Percentiles rank a stretch among this genome's conserved stretches.
phyloP scores from a whole-genome alignment of 2,329 filamentous ascomycete genomes.

The Colletotrichum navitas region DNA sequence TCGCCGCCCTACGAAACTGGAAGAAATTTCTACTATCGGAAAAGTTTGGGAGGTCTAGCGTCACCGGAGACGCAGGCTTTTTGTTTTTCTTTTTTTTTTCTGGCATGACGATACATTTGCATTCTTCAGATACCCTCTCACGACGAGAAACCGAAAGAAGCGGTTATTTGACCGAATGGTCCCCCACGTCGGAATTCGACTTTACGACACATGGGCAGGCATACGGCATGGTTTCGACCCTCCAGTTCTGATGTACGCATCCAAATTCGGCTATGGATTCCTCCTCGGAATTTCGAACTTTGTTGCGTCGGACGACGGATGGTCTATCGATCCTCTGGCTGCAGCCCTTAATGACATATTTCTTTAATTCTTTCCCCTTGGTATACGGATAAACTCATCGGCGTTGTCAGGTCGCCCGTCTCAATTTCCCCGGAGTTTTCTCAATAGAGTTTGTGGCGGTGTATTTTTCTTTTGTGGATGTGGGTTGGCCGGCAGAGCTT shows the following conservation, averaged over 20 bases:
- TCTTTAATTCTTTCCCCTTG: conserved; percentile 44
- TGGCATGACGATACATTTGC: conserved; percentile 44
- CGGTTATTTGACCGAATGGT: conserved; percentile 40
- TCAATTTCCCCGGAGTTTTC: conserved; percentile 40
- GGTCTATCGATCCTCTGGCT: conserved; percentile 1
- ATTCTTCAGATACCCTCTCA: conserved; percentile 45
- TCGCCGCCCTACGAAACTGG: conserved; percentile 18
- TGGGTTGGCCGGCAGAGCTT: neutral
- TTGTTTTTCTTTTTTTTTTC: conserved; percentile 26
- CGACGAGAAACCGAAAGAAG: conserved; percentile 43
- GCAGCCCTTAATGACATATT: conserved; percentile 44
- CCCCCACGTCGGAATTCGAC: conserved; percentile 30
- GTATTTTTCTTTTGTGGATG: conserved; percentile 11
- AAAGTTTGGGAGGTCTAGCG: conserved; percentile 41
- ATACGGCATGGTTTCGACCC: neutral
- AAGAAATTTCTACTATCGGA: conserved; percentile 40
- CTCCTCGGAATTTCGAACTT: neutral
- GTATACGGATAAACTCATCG: conserved; percentile 44
- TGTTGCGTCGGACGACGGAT: neutral
- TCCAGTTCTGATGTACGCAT: neutral
- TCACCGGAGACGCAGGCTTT: conserved; percentile 40
- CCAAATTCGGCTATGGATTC: neutral
- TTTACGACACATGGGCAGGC: conserved; percentile 39
- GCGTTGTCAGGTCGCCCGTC: conserved; percentile 37
- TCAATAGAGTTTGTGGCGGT: conserved; percentile 41